A percentile compares a stretch with the other conserved stretches of the same genome.
Conservation (phyloP, 2,329 filamentous ascomycete genomes). For the Aspergillus viridinutans region DNA sequence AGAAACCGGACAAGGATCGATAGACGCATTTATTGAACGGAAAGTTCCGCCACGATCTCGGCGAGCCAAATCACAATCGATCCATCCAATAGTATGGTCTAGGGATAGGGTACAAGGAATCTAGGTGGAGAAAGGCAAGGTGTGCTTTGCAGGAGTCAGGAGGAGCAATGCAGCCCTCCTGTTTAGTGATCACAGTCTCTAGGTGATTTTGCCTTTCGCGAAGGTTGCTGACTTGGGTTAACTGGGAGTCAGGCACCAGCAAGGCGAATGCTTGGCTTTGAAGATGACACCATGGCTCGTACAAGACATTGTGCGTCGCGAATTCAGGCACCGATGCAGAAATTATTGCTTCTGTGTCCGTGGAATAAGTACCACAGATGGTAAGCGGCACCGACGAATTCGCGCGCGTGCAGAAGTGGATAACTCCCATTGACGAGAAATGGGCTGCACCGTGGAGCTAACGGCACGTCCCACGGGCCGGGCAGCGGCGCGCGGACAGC, state of each 20-base stretch:
- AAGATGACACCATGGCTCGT: conserved; percentile 5
- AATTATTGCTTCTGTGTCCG: not conserved
- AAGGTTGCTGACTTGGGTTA: not conserved
- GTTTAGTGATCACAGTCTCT: not conserved
- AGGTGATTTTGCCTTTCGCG: not conserved
- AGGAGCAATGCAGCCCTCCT: not conserved
- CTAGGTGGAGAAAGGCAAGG: conserved; percentile 6
- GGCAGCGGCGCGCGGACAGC: conserved; percentile 19
- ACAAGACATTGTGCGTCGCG: conserved; percentile 5
- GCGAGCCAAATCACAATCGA: conserved; percentile 8
- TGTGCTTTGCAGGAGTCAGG: not conserved
- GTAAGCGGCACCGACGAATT: conserved; percentile 12
- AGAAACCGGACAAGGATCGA: conserved; percentile 1
- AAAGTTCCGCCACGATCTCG: conserved; percentile 10
- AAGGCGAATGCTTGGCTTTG: not conserved
- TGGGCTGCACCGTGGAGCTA: conserved; percentile 17
- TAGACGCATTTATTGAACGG: conserved; percentile 8
- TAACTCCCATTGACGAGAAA: conserved; percentile 9
- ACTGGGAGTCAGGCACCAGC: not conserved
- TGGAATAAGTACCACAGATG: conserved; percentile 1
- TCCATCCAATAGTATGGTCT: not conserved
- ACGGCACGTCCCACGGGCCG: conserved; percentile 22
- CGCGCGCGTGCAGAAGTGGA: conserved; percentile 19
- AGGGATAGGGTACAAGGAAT: not conserved
- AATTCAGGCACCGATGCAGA: conserved; percentile 22